Conservation (phyloP, 83 land plant species). For the Isoetes engelmannii region DNA sequence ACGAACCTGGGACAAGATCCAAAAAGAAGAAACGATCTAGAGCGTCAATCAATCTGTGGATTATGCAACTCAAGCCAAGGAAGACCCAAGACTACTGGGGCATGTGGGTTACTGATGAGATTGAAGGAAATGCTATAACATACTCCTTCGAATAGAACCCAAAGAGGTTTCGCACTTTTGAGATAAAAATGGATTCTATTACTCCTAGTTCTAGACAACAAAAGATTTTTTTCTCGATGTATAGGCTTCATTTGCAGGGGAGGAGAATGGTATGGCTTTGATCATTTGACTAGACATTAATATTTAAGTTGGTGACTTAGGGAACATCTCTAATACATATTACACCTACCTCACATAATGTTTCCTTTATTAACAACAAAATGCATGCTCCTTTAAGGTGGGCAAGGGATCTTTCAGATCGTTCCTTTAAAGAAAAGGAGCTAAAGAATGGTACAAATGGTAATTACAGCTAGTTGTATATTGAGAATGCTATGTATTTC, state of each 20-base stretch:
- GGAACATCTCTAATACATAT: neutral
- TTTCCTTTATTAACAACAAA: neutral
- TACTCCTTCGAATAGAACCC: no score
- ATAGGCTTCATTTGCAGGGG: slow-evolving; percentile 65
- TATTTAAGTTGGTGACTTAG: neutral
- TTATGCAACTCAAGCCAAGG: no score
- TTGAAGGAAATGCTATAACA: no score
- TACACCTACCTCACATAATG: neutral
- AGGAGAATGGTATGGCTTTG: slow-evolving; percentile 54
- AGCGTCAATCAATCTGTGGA: no score
- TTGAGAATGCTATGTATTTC: neutral
- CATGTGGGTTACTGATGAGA: no score
- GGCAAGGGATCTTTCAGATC: slow-evolving; percentile 41
- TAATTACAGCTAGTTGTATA: neutral
- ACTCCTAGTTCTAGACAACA: slow-evolving; percentile 68
- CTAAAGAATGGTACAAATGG: slow-evolving; percentile 74
- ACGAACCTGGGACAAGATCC: no score
- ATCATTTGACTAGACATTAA: neutral
- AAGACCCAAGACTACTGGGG: no score
- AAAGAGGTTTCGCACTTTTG: no score
- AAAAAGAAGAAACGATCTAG: no score
- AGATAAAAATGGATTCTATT: slow-evolving; percentile 72
- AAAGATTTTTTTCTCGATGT: slow-evolving; percentile 67
- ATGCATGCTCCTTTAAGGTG: slow-evolving; percentile 64
- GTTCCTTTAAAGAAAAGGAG: slow-evolving; percentile 62